Evolutionary conservation across 2,329 filamentous ascomycete genomes (phyloP).

Genomic region (Aspergillus novofumigatus): DNA sequence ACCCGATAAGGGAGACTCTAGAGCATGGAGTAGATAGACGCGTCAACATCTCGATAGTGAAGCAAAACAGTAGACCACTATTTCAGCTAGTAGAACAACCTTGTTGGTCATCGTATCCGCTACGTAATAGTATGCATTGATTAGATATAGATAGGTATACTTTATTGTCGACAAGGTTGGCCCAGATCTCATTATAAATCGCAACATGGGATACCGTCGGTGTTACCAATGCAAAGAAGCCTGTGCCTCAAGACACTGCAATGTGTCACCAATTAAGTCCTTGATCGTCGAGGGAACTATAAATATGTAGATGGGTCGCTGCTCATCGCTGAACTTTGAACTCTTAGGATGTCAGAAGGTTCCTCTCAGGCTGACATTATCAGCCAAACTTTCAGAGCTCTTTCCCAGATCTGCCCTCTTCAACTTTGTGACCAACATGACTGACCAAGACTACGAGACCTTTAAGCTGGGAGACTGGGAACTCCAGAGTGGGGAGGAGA

Average conservation of each 20-base stretch:
- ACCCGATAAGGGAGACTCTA: not conserved
- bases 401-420: not conserved
- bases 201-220: not conserved
- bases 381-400: not conserved
- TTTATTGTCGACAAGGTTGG: not conserved
- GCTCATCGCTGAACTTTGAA: not conserved
- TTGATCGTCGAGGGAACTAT: not conserved
- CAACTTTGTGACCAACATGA: conserved; percentile 10
- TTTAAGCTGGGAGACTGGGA: conserved; percentile 63
- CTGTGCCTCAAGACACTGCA: not conserved
- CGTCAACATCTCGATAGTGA: not conserved
- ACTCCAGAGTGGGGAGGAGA: conserved; percentile 59
- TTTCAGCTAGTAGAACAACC: not conserved
- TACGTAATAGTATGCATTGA: not conserved
- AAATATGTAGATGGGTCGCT: not conserved
- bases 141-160: not conserved
- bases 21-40: not conserved
- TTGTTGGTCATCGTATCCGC: not conserved
- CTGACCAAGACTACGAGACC: conserved; percentile 41
- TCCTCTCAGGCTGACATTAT: not conserved
- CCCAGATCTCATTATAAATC: not conserved
- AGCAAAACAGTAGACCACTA: not conserved
- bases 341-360: not conserved
- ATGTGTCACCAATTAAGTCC: not conserved
- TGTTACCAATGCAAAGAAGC: not conserved